These are phyloP conservation scores for Penicillium vulpinum DNA, from an alignment of 2,329 filamentous ascomycete genomes.

Conservation along the genomic window DNA sequence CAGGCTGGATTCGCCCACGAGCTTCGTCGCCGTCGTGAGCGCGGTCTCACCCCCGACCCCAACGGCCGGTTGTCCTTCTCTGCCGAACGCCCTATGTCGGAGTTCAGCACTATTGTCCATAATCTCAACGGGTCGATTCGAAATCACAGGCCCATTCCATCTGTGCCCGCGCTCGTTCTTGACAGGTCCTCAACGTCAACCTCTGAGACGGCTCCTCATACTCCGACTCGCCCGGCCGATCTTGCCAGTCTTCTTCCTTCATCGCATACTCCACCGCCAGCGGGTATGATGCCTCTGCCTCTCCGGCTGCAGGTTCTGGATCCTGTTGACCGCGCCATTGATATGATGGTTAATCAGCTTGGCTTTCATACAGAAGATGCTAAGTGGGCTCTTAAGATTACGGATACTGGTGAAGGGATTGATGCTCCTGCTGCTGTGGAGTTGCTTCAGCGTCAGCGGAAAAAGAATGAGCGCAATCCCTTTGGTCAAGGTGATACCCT, in stretches of 20 bases:
- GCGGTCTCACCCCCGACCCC: conserved; percentile 10
- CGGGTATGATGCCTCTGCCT: conserved; percentile 12
- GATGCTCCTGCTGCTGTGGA: conserved; percentile 59
- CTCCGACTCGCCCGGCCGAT: conserved; percentile 10
- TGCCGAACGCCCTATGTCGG: conserved; percentile 43
- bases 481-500: conserved; percentile 19
- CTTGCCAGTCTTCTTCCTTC: conserved; percentile 12
- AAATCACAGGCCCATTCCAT: conserved; percentile 14
- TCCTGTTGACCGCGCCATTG: conserved; percentile 58
- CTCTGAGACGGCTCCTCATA: conserved; percentile 18
- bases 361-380: conserved; percentile 59
- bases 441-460: conserved; percentile 49
- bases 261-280: conserved; percentile 22
- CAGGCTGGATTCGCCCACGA: conserved; percentile 37
- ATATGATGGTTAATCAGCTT: conserved; percentile 57
- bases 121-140: conserved; percentile 31
- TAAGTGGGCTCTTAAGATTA: conserved; percentile 58
- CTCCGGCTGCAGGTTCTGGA: conserved; percentile 44
- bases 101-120: conserved; percentile 39
- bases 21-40: conserved; percentile 30
- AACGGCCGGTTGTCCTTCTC: conserved; percentile 23
- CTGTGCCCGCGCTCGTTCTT: conserved; percentile 1
- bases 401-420: conserved; percentile 61
- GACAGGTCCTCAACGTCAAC: conserved; percentile 19
- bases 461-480: conserved; percentile 23